These are phyloP conservation scores for Conticribra guillardii DNA, from an alignment of 108 stramenopile species.

Conservation along the genomic window DNA sequence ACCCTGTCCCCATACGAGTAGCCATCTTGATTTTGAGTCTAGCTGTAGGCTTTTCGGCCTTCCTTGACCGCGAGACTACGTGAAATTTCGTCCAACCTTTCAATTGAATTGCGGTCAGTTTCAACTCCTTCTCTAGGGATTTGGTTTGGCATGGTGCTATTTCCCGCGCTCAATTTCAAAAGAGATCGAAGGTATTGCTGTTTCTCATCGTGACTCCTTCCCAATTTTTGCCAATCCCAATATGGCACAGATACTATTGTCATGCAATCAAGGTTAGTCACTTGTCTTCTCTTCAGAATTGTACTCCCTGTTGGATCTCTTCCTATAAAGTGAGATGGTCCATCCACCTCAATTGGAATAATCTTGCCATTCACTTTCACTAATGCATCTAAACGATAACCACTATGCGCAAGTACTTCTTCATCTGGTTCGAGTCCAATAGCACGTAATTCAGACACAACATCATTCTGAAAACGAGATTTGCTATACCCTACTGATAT, in stretches of 20 bases:
- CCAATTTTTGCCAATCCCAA: slow-evolving; percentile 44
- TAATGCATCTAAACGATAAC: slow-evolving; percentile 38
- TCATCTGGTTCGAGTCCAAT: slow-evolving; percentile 26
- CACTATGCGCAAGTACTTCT: slow-evolving; percentile 28
- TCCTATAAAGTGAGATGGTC: slow-evolving; percentile 44
- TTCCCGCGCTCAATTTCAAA: too few relatives aligned
- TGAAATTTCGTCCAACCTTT: too few relatives aligned
- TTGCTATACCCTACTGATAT: background rate
- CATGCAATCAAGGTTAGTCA: slow-evolving; percentile 30
- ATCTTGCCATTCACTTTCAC: slow-evolving; percentile 22
- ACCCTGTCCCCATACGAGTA: too few relatives aligned
- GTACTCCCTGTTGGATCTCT: slow-evolving; percentile 24
- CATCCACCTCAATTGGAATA: slow-evolving; percentile 51
- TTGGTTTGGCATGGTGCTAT: too few relatives aligned
- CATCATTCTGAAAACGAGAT: slow-evolving; percentile 27
- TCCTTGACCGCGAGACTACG: too few relatives aligned
- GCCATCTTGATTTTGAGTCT: too few relatives aligned
- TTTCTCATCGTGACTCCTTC: slow-evolving; percentile 14
- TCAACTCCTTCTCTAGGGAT: too few relatives aligned
- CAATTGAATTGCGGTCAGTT: too few relatives aligned
- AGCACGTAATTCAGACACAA: slow-evolving; percentile 30
- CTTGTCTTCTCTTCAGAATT: slow-evolving; percentile 40
- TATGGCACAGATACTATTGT: slow-evolving; percentile 37
- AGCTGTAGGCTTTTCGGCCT: too few relatives aligned
- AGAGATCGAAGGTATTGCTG: slow-evolving; percentile 28